Evolutionary conservation across 352 stramenopile species (phyloP), one percentile per base, ranked within the genome.

Genomic region (Phytophthora ohioensis): DNA sequence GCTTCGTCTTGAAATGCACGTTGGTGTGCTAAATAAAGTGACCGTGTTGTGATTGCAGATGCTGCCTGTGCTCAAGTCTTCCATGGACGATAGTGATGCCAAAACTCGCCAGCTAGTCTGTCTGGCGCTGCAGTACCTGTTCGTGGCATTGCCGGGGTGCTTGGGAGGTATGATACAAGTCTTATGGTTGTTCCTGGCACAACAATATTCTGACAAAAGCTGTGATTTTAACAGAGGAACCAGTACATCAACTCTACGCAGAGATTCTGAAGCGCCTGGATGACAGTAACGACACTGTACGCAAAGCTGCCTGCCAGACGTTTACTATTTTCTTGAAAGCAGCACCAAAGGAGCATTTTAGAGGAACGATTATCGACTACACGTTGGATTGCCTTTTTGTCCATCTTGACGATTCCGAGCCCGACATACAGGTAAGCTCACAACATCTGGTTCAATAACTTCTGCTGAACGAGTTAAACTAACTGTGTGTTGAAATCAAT

Each of bases 201-300:
- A 51, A 11, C 4, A 30, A 51, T 49, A 34, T 32, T 27, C 57
- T 75, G 15, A 71, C 57, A n/a, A 0, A 7, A 61, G 27, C 8
- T 48, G 32, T 57, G 9, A 47, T 57, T 54, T 56, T 41, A 12
- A 57, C 63, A 94, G 90, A 96, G 79, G 92, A 98, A 62, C 90
- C 91, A 12, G 91, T 98, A 48, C 84, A 95, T 72, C 87, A 97
- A 34, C 78, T 98, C 7, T 97, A 98, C 67, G 83, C 93, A 8
- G 93, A 98, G 35, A 93, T 98, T 54, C 77, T 98, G 51, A 98
- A 98, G 78, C 91, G 92, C 3, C 78, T 98, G 17, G 93, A 98
- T 57, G 93, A 98, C 73, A 96, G 90, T 68, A 97, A 95, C 64
- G 91, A 98, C 61, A 88, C 82, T 17, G 93, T 98, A 53, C 90